Conservation (phyloP, 768 basidiomycete genomes). For the Termitomyces heimii region DNA sequence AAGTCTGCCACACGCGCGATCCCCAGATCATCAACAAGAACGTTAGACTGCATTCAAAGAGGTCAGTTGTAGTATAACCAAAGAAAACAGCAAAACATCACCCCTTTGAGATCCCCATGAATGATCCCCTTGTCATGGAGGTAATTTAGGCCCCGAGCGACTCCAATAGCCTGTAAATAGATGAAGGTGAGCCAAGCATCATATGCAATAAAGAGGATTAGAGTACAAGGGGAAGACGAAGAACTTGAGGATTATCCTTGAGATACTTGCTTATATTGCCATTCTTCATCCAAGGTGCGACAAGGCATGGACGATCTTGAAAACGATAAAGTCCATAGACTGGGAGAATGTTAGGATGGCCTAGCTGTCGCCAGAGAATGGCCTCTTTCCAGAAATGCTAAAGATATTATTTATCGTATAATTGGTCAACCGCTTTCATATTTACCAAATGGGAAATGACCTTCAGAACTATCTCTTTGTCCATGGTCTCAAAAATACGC, state of each 20-base stretch:
- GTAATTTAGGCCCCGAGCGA: neutral
- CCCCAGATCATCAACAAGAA: neutral
- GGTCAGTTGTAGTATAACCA: neutral
- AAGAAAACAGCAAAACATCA: neutral
- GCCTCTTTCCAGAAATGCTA: constrained; percentile 8
- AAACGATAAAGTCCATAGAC: constrained; percentile 25
- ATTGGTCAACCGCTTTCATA: neutral
- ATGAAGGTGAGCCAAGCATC: neutral
- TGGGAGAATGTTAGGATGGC: constrained; percentile 21
- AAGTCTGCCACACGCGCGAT: neutral
- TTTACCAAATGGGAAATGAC: neutral
- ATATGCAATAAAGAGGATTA: neutral
- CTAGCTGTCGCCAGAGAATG: constrained; percentile 9
- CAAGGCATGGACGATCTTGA: constrained; percentile 21
- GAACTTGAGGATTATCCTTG: neutral
- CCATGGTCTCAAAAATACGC: neutral
- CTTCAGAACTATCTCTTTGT: neutral
- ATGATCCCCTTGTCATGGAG: neutral
- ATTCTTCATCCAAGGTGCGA: constrained; percentile 31
- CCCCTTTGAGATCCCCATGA: neutral
- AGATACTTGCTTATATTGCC: constrained; percentile 19
- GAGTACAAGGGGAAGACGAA: neutral
- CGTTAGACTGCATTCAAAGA: neutral
- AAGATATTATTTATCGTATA: neutral
- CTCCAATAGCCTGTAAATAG: neutral